Conservation (phyloP, 139 green algal species). For the Pseudopediastrum boryanum region DNA sequence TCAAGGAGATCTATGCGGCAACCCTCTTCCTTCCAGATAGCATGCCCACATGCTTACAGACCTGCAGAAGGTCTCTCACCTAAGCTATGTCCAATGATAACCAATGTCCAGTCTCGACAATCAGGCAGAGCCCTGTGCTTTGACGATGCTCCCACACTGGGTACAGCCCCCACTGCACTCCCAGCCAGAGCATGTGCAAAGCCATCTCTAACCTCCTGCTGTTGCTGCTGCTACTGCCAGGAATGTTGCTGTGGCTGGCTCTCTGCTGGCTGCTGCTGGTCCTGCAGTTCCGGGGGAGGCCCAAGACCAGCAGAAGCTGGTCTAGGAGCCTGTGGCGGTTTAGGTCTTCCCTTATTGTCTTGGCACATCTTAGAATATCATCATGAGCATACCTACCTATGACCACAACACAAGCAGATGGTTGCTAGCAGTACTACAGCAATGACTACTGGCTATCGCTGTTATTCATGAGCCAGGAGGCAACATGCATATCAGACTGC, state of each 20-base stretch:
- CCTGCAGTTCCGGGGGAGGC: neutral
- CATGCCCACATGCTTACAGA: neutral
- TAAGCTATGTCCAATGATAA: conserved; percentile 46
- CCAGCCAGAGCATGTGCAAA: too few relatives aligned
- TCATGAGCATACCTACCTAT: conserved; percentile 38
- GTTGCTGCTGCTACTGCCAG: neutral
- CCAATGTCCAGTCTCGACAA: conserved; percentile 39
- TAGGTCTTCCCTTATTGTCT: conserved; percentile 27
- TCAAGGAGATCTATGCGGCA: neutral
- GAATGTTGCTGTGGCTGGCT: neutral
- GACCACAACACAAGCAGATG: neutral
- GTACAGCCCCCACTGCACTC: neutral
- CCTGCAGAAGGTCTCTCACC: conserved; percentile 18
- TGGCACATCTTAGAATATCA: conserved; percentile 36
- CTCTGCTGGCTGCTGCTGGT: neutral
- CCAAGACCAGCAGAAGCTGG: conserved; percentile 22
- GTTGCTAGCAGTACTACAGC: too few relatives aligned
- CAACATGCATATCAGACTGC: too few relatives aligned
- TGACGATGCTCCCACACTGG: neutral
- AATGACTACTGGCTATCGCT: too few relatives aligned
- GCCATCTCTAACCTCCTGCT: neutral
- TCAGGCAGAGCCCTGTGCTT: conserved; percentile 22
- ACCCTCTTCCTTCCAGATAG: neutral
- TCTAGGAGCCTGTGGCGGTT: conserved; percentile 18
- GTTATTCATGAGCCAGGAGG: too few relatives aligned